These are phyloP conservation scores for Brasilioporus rufonigricans DNA, from an alignment of 768 basidiomycete species.

Conservation along the genomic window DNA sequence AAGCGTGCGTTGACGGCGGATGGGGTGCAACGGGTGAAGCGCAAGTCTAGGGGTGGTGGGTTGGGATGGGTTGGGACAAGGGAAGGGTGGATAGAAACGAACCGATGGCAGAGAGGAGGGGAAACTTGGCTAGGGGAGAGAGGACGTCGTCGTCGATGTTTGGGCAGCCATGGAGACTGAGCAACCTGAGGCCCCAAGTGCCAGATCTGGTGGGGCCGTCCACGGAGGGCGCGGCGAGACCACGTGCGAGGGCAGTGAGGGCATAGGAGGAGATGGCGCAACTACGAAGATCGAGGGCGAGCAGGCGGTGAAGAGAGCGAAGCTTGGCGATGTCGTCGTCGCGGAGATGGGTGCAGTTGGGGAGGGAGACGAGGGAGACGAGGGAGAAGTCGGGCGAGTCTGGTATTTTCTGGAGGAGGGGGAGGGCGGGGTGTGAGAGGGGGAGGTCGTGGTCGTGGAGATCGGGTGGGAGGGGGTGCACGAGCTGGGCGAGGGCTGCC, in stretches of 20 bases:
- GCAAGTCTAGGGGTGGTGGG: conserved; percentile 39
- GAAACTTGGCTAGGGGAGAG: conserved; percentile 43
- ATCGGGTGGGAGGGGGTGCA: conserved; percentile 45
- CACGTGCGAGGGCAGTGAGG: conserved; percentile 49
- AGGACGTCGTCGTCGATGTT: conserved; percentile 46
- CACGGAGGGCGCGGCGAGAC: conserved; percentile 26
- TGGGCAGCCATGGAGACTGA: conserved; percentile 53
- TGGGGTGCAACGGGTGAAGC: conserved; percentile 44
- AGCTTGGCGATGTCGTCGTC: conserved; percentile 56
- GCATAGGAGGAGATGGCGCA: conserved; percentile 53
- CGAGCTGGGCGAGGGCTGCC: conserved; percentile 63
- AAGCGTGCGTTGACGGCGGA: conserved; percentile 15
- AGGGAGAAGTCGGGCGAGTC: conserved; percentile 58
- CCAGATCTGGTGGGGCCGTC: conserved; percentile 30
- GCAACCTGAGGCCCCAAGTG: conserved; percentile 58
- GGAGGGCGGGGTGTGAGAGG: conserved; percentile 52
- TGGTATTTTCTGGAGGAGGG: conserved; percentile 55
- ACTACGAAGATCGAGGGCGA: conserved; percentile 62
- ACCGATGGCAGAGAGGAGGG: conserved; percentile 63
- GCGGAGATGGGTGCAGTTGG: conserved; percentile 51
- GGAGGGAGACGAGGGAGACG: conserved; percentile 61
- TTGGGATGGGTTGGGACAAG: conserved; percentile 1
- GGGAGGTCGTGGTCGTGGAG: conserved; percentile 40
- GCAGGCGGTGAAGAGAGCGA: conserved; percentile 49
- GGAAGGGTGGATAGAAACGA: conserved; percentile 20